Evolutionary conservation across 1,284 basidiomycete genomes (phyloP).

Genomic region (Schizophyllum amplum): DNA sequence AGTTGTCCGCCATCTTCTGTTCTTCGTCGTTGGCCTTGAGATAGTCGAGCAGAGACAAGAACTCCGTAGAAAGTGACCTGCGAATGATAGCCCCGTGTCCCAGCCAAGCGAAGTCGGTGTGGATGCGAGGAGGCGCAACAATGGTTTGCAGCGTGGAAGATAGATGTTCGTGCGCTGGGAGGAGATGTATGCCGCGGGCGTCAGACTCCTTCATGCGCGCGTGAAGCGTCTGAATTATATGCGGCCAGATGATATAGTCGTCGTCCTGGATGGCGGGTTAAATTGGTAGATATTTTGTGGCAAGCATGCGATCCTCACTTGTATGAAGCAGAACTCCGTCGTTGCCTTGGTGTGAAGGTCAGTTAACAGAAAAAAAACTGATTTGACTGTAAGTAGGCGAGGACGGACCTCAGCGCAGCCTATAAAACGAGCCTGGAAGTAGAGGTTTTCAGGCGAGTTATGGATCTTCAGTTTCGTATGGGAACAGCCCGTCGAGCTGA

Average conservation of each 20-base stretch:
- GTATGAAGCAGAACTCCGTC: constrained; percentile 55
- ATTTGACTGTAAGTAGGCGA: background rate
- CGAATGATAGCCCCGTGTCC: constrained; percentile 53
- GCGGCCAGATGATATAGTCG: constrained; percentile 54
- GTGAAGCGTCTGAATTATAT: constrained; percentile 45
- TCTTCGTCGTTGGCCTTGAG: constrained; percentile 42
- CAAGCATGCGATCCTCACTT: constrained; percentile 28
- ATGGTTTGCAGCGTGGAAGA: constrained; percentile 37
- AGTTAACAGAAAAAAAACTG: background rate
- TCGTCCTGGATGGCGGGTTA: constrained; percentile 41
- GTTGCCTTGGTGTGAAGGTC: constrained; percentile 16
- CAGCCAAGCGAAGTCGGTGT: constrained; percentile 59
- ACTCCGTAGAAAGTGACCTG: constrained; percentile 34
- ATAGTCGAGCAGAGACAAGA: constrained; percentile 37
- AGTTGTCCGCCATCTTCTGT: constrained; percentile 63
- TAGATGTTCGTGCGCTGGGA: constrained; percentile 55
- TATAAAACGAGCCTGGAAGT: constrained; percentile 59
- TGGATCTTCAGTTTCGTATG: constrained; percentile 38
- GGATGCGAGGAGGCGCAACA: constrained; percentile 25
- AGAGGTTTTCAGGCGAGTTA: constrained; percentile 51
- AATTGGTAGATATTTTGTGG: no score
- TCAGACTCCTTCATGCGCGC: constrained; percentile 25
- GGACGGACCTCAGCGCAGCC: constrained; percentile 38
- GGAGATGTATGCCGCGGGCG: constrained; percentile 37
- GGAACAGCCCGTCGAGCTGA: constrained; percentile 27